Conservation (phyloP, 2,329 filamentous ascomycete genomes). For the Corniculantispora saksenae region DNA sequence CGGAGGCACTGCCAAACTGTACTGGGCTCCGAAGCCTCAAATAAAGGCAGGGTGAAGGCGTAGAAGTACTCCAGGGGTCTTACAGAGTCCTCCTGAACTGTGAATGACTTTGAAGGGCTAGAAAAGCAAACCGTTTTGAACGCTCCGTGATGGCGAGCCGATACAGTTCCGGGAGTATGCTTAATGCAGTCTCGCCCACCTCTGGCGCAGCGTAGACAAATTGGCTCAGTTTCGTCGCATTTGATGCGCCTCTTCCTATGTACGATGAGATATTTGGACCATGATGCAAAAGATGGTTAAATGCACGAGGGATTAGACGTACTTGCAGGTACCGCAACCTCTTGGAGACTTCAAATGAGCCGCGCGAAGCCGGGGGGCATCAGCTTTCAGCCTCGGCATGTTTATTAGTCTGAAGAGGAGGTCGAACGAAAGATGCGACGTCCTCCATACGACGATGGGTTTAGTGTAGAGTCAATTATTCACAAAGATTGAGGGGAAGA, state of each 20-base stretch:
- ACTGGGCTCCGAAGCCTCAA: neutral
- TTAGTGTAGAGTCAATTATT: too few species aligned
- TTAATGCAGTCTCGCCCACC: neutral
- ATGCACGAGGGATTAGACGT: neutral
- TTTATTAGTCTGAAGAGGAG: neutral
- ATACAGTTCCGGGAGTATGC: neutral
- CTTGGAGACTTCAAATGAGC: neutral
- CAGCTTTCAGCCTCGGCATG: neutral
- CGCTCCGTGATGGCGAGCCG: neutral
- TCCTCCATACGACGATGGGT: too few species aligned
- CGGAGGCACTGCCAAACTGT: neutral
- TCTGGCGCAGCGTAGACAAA: neutral
- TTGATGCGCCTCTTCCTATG: neutral
- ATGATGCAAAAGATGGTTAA: neutral
- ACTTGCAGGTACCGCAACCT: neutral
- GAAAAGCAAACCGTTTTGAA: neutral
- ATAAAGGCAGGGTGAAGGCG: neutral
- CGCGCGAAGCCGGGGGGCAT: too few species aligned
- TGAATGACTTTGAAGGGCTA: neutral
- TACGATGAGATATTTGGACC: neutral
- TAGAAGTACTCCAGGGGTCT: neutral
- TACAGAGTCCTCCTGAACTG: neutral
- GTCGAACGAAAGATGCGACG: too few species aligned
- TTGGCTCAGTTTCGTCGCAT: slow-evolving; percentile 8
- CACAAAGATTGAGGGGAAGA: too few species aligned